Percentiles rank a stretch among this genome's conserved stretches.
These are phyloP conservation scores for Tetrapyrgos nigripes DNA, from an alignment of 1,284 basidiomycete species.

Conservation along the genomic window DNA sequence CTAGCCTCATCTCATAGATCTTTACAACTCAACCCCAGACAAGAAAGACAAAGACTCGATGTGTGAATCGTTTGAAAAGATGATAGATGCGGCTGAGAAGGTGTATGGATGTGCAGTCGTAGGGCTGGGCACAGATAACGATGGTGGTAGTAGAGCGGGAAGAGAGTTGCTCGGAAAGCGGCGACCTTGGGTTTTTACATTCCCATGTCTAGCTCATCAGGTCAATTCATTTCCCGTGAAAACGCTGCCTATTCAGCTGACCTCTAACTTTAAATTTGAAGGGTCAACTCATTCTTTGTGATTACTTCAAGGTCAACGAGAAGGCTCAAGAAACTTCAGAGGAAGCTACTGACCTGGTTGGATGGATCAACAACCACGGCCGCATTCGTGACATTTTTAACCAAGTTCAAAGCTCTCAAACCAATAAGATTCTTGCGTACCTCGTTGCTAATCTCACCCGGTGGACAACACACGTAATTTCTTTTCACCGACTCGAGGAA, in stretches of 20 bases:
- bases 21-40: no score
- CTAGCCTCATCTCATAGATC: no score
- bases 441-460: conserved; percentile 32
- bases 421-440: conserved; percentile 25
- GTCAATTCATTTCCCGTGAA: no score
- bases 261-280: no score
- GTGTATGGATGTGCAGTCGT: no score
- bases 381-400: conserved; percentile 30
- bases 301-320: conserved; percentile 30
- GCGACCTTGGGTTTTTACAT: background rate
- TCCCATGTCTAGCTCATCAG: no score
- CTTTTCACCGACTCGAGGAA: conserved; percentile 25
- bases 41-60: no score
- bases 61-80: no score
- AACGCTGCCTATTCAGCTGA: no score
- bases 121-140: background rate
- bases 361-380: conserved; percentile 29
- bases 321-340: conserved; percentile 24
- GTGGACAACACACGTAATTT: conserved; percentile 32
- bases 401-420: conserved; percentile 20
- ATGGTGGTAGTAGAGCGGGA: background rate
- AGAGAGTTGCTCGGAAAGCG: background rate
- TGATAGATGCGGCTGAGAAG: no score
- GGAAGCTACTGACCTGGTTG: conserved; percentile 25
- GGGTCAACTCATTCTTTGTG: conserved; percentile 29